A percentile compares a stretch with the other conserved stretches of the same genome.
Evolutionary conservation across 2,329 filamentous ascomycete species (phyloP).

Genomic region (Paramyrothecium roridum): DNA sequence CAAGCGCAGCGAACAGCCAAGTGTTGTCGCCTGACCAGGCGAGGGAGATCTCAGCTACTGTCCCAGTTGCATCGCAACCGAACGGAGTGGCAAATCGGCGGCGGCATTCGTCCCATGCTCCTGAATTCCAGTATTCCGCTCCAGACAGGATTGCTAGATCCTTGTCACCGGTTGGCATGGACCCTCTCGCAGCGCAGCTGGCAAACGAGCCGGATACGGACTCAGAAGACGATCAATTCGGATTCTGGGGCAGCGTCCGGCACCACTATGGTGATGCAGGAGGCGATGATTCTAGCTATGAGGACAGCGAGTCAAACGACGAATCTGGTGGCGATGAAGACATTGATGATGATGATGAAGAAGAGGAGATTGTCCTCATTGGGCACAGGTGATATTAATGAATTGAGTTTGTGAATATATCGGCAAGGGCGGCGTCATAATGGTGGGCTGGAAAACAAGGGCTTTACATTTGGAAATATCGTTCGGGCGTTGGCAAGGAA

Average conservation of each 20-base stretch:
- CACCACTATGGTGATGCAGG: constrained; percentile 11
- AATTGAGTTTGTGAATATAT: no score
- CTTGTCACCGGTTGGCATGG: constrained; percentile 34
- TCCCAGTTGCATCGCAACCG: constrained; percentile 8
- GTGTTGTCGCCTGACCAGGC: constrained; percentile 1
- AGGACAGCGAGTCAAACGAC: constrained; percentile 38
- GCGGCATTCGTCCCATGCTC: constrained; percentile 35
- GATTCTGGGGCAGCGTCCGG: neutral
- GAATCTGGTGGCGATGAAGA: constrained; percentile 39
- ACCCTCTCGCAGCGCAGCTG: constrained; percentile 18
- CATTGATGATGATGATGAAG: constrained; percentile 48
- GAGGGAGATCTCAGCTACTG: constrained; percentile 3
- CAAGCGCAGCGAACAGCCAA: constrained; percentile 11
- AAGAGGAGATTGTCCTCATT: constrained; percentile 47
- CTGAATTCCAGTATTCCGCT: constrained; percentile 25
- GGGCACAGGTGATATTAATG: constrained; percentile 39
- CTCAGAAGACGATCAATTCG: constrained; percentile 29
- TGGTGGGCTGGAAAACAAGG: neutral
- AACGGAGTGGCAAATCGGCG: constrained; percentile 23
- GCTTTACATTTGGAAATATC: neutral
- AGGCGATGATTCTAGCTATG: constrained; percentile 25
- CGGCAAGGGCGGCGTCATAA: no score
- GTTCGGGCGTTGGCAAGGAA: neutral
- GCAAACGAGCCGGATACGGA: constrained; percentile 27
- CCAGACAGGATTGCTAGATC: constrained; percentile 42